Evolutionary conservation across 164 flowering plant species (phyloP).

Genomic region (Platanus orientalis): DNA sequence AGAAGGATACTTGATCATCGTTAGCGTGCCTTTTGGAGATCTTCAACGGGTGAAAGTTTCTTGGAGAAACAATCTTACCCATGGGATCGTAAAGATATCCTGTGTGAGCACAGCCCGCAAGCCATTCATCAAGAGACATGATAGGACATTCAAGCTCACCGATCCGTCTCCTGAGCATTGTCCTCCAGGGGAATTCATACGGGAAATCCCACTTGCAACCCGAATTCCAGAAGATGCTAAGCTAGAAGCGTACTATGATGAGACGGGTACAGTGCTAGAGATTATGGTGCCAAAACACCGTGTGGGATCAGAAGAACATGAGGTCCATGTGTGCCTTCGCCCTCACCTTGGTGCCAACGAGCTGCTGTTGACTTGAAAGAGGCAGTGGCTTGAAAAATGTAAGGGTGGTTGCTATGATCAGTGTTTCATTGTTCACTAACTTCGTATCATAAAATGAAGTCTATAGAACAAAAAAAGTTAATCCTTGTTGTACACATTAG

Average conservation of each 20-base stretch:
- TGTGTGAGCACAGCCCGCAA: slow-evolving; percentile 67
- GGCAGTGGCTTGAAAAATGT: slow-evolving; percentile 10
- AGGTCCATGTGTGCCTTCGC: slow-evolving; percentile 85
- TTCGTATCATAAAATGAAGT: slow-evolving; percentile 34
- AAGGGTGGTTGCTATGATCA: slow-evolving; percentile 25
- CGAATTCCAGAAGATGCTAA: slow-evolving; percentile 89
- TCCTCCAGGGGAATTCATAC: slow-evolving; percentile 83
- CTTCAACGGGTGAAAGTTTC: slow-evolving; percentile 79
- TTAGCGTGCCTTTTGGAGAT: slow-evolving; percentile 87
- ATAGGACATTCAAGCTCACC: slow-evolving; percentile 78
- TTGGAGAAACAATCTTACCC: slow-evolving; percentile 81
- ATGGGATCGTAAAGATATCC: slow-evolving; percentile 73
- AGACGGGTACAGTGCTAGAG: slow-evolving; percentile 70
- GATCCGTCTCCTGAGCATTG: slow-evolving; percentile 90
- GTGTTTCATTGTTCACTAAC: slow-evolving; percentile 33
- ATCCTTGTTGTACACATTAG: slow-evolving; percentile 13
- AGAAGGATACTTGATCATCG: slow-evolving; percentile 62
- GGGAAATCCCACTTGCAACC: slow-evolving; percentile 76
- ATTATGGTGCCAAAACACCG: slow-evolving; percentile 87
- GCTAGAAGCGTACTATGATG: slow-evolving; percentile 81
- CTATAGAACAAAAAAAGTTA: slow-evolving; percentile 26
- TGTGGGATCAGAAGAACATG: slow-evolving; percentile 87
- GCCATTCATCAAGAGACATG: slow-evolving; percentile 71
- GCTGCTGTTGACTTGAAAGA: slow-evolving; percentile 45
- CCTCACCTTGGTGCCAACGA: slow-evolving; percentile 62